Base-by-base conservation (phyloP, 768 basidiomycete genomes). In the Daedaleopsis nitida region DNA sequence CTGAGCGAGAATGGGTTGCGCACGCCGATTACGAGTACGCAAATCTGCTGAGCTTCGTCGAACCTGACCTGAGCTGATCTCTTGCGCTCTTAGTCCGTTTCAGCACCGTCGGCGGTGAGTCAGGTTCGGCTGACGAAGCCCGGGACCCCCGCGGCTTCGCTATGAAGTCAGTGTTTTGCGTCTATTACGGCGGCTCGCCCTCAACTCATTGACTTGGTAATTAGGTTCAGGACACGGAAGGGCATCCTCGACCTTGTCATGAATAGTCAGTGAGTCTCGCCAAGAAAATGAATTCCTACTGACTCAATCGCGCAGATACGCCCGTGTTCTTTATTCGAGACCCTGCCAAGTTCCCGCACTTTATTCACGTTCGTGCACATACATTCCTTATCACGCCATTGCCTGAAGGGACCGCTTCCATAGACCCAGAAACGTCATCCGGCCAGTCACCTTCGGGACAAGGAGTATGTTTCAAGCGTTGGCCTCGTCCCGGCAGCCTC, bases 101-200 rank as follows among this genome's bases (percentile, higher is more conserved):
- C 73, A 81, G 79, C 35, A 87, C 85, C 34, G 85, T 86, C 48
- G 75, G 76, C 14, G 83, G 84, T n/a, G 79, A 80, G 16, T 69
- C 77, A 47, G 84, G 84, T 16, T 77, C 76, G 23, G 76, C 82
- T 1, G 84, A 86, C 65, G 70, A 71, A 52, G 74, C 78, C 34
- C 72, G 83, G 37, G 83, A 86, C 58, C 78, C 83, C 6, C 75
- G 84, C 59, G 85, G 85, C 1, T 82, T 86, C 64, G 82, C 81
- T 1, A 72, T 77, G 24, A 77, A 83, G 73, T 78, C 75, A 43
- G 78, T 75, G 24, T 62, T 19, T 72, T 75, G 48, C 32, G 14
- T 35, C 23, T 19, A 13, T 23, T 17, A 43, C 10, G 27, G 14
- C 38, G 23, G 57, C 55, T 37, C 17, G 51, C n/a, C 24, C 1